Base-by-base conservation (phyloP, 2,329 filamentous ascomycete genomes). In the Colletotrichum echinochloae region DNA sequence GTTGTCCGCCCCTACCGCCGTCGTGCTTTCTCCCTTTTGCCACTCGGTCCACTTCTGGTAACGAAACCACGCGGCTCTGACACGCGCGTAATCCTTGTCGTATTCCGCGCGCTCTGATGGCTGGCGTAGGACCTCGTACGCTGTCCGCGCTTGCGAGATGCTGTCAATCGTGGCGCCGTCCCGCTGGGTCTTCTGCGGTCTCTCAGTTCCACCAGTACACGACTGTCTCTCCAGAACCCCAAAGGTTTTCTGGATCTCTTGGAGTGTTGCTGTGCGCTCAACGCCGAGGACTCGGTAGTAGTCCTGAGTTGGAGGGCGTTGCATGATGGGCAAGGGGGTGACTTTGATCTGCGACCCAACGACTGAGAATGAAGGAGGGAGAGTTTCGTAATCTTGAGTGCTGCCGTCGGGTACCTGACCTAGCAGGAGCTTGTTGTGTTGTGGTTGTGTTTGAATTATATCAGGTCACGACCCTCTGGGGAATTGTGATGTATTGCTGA, bases 311-410 rank as follows among this genome's bases (percentile, higher is more conserved):
- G 14, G 8, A 37, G 52, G 33, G 12, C 3, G n/a, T 55, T 55
- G 30, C 52, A 55, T 55, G 5, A 12, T 55, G 52, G 18, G 20
- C 5, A 26, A 3, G 12, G 3, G 14, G 20, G 14, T 3, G 3
- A 5, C 16, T 33, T 23, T 2, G 28, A 11, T n/a, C 6, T 0
- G n/a, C 4, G 8, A 12, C 28, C 0, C 1, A 2, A 16, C 1
- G 39, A 33, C 52, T 26, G 52, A n/a, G 18, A 9, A n/a, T 9
- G 20, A 8, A 41, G 39, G 6, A 44, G 7, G 11, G 41, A n/a
- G 41, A 6, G 2, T n/a, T 3, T 35, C 11, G 5, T 14, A 5
- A 11, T n/a, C 30, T 23, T 18, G 23, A 12, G 28, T 28, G 14
- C 5, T 26, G 2, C 44, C 14, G 23, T 14, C 26, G 46, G 9